Percentiles rank a stretch among this genome's conserved stretches.
Conservation (phyloP, 139 green algal genomes). For the Closterium sp. region DNA sequence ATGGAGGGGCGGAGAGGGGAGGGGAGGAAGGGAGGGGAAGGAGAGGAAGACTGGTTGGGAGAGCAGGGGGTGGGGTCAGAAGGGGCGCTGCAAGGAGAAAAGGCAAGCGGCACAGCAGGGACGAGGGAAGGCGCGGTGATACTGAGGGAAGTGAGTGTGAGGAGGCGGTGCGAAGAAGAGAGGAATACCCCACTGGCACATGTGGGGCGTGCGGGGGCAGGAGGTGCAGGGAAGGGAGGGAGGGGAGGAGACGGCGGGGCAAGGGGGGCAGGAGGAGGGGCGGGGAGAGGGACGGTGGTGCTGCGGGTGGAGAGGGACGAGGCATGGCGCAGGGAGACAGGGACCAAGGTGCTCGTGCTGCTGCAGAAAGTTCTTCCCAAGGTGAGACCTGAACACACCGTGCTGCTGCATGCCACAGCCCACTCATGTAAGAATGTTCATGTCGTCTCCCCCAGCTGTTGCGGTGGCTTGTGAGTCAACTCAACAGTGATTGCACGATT, state of each 20-base stretch:
- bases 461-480: too few species aligned
- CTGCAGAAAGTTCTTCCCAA: not conserved
- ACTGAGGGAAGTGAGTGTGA: not conserved
- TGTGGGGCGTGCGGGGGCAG: not conserved
- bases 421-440: too few species aligned
- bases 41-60: not conserved
- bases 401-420: not conserved
- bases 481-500: too few species aligned
- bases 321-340: not conserved
- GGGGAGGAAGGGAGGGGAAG: not conserved
- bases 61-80: too few species aligned
- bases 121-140: not conserved
- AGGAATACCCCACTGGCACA: not conserved
- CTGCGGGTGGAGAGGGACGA: not conserved
- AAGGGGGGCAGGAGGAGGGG: too few species aligned
- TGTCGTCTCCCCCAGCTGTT: too few species aligned
- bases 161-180: not conserved
- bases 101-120: not conserved
- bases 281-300: not conserved
- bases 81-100: not conserved
- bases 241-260: not conserved
- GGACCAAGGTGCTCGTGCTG: not conserved
- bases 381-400: not conserved
- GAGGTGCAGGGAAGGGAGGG: too few species aligned
- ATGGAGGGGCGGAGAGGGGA: not conserved